A percentile compares a stretch with the other conserved stretches of the same genome.
Evolutionary conservation across 805 yeast genomes (phyloP).

Genomic region (Myxozyma geophila): DNA sequence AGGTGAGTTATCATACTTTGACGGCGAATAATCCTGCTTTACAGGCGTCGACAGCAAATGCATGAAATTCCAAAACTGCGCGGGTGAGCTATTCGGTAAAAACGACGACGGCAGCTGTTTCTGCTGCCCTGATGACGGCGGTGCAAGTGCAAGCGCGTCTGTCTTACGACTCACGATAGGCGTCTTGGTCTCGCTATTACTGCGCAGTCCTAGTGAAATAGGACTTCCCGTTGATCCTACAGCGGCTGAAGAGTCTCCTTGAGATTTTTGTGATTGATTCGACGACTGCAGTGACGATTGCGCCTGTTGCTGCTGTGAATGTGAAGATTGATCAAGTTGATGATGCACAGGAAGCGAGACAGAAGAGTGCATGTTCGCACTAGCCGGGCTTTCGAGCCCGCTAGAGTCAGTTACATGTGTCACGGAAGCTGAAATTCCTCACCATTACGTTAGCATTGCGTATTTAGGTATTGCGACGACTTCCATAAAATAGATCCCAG

Average conservation of each 20-base stretch:
- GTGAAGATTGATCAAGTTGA: background rate
- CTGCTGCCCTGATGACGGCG: slow-evolving; percentile 47
- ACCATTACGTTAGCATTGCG: slow-evolving; percentile 1
- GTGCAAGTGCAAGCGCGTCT: slow-evolving; percentile 43
- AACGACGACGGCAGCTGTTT: slow-evolving; percentile 49
- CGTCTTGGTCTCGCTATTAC: slow-evolving; percentile 29
- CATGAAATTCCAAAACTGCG: slow-evolving; percentile 84
- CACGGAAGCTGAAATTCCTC: slow-evolving; percentile 3
- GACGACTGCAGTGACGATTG: background rate
- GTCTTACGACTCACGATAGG: slow-evolving; percentile 33
- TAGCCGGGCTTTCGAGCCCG: background rate
- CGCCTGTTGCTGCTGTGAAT: slow-evolving; percentile 7
- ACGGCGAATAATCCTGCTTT: slow-evolving; percentile 41
- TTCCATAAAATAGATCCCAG: background rate
- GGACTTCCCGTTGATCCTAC: slow-evolving; percentile 27
- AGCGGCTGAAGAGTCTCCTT: slow-evolving; percentile 1
- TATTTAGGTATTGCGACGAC: background rate
- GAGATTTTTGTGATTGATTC: background rate
- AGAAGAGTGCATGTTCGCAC: background rate
- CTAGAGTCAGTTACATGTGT: slow-evolving; percentile 6
- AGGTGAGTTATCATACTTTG: slow-evolving; percentile 42
- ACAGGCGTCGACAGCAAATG: slow-evolving; percentile 59
- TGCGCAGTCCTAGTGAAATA: slow-evolving; percentile 26
- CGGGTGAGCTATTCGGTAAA: slow-evolving; percentile 74
- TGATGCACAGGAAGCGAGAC: background rate